Evolutionary conservation across 768 basidiomycete genomes (phyloP), one percentile per base, ranked within the genome.

Genomic region (Tricholoma furcatifolium): DNA sequence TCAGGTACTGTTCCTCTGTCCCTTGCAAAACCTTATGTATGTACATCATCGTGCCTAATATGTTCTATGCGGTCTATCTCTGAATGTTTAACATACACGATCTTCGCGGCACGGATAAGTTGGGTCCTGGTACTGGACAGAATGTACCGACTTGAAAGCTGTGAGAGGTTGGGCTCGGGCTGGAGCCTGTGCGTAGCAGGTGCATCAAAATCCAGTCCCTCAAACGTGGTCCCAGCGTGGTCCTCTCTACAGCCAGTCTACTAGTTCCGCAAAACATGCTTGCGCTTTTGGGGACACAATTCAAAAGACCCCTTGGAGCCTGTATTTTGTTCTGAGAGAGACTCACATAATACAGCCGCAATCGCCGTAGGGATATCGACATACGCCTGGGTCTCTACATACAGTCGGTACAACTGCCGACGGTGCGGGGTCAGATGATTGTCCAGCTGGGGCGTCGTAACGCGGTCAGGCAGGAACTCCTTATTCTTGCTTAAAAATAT

Each of bases 351-450:
- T 21, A 27, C 38, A 53, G 21, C 49, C 48, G 45, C 36, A 39
- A 47, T 50, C 54, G 50, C 53, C 36, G 45, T 51, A 50, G 36
- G 44, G 34, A 31, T 15, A 36, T 50, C 35, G 17, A 7, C 27
- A 27, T 27, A n/a, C n/a, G n/a, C 20, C 42, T 15, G 4, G 4
- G n/a, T 39, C 30, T 51, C 18, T 17, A 11, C 31, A 20, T 32
- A 17, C 14, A 32, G 32, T 32, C 14, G 51, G 39, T 44, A 17
- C 21, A 5, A 31, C 4, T 50, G 47, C 52, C 52, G 34, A 40
- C 31, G 36, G 40, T 43, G 41, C 18, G 31, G 27, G 17, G 35
- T 49, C 51, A 53, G 49, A 40, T 57, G 45, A 53, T 42, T 21
- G 9, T 32, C n/a, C 24, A 17, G 6, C 18, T 8, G 30, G 40